phyloP scores from a whole-genome alignment of 2,329 filamentous ascomycete genomes.

The Penicillium concentricum region DNA sequence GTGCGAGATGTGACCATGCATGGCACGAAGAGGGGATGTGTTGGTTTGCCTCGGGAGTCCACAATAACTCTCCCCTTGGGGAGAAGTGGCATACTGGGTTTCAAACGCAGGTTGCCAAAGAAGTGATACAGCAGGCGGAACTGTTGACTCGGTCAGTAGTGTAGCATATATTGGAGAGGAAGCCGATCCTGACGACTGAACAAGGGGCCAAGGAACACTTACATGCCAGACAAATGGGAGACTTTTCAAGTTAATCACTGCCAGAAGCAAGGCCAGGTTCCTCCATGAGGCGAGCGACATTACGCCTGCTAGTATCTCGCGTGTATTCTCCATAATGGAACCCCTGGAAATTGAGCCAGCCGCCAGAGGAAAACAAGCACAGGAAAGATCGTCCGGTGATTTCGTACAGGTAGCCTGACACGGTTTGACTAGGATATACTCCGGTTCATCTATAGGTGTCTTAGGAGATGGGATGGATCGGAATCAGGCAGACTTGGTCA shows the following conservation, averaged over 20 bases:
- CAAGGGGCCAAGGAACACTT: conserved; percentile 17
- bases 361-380: background rate
- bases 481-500: background rate
- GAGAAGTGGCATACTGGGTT: conserved; percentile 50
- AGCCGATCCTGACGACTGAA: background rate
- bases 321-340: conserved; percentile 19
- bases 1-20: conserved; percentile 66
- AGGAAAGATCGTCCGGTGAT: background rate
- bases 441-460: background rate
- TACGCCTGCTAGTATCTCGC: conserved; percentile 21
- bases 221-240: conserved; percentile 44
- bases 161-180: background rate
- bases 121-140: conserved; percentile 60
- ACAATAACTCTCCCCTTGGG: conserved; percentile 31
- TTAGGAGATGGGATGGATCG: background rate
- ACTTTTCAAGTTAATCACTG: conserved; percentile 39
- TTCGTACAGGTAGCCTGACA: background rate
- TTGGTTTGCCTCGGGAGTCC: conserved; percentile 35
- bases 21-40: conserved; percentile 70
- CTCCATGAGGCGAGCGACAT: conserved; percentile 34
- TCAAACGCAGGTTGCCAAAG: conserved; percentile 54
- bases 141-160: conserved; percentile 38
- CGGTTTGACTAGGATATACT: background rate
- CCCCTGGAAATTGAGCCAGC: background rate
- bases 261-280: conserved; percentile 37